phyloP scores from a whole-genome alignment of 2,329 filamentous ascomycete genomes.

The Dactylonectria macrodidyma region DNA sequence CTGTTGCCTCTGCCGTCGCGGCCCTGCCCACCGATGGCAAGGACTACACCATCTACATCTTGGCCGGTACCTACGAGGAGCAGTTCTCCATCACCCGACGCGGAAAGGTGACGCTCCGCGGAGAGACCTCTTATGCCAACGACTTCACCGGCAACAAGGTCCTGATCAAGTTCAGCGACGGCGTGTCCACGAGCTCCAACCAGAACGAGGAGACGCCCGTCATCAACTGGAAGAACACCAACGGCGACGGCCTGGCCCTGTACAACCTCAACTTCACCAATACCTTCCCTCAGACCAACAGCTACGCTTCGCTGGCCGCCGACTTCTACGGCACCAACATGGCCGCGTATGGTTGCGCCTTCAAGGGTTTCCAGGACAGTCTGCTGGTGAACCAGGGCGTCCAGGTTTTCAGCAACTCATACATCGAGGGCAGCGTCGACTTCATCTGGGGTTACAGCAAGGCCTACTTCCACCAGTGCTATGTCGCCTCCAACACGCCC shows the following conservation, averaged over 20 bases:
- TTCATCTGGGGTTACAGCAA: constrained; percentile 51
- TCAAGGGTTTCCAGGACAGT: constrained; percentile 66
- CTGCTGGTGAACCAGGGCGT: constrained; percentile 62
- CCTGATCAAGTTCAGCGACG: constrained; percentile 38
- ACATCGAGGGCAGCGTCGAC: constrained; percentile 48
- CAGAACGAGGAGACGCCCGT: constrained; percentile 61
- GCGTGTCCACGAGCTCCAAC: constrained; percentile 53
- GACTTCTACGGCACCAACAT: constrained; percentile 52
- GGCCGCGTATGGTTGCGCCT: constrained; percentile 58
- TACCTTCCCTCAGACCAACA: constrained; percentile 58
- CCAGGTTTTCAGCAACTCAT: constrained; percentile 61
- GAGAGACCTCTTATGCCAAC: constrained; percentile 41
- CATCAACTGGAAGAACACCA: constrained; percentile 60
- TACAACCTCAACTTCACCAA: constrained; percentile 74
- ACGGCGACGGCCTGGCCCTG: constrained; percentile 64
- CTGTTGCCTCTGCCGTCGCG: constrained; percentile 59
- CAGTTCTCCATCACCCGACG: constrained; percentile 37
- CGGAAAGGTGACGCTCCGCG: constrained; percentile 38
- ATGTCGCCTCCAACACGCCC: constrained; percentile 55
- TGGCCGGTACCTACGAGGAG: constrained; percentile 44
- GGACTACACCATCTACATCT: constrained; percentile 43
- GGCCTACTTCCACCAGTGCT: constrained; percentile 55
- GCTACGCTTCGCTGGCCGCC: constrained; percentile 58
- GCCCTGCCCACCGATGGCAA: constrained; percentile 52
- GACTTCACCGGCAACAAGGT: constrained; percentile 43